Base-by-base conservation (phyloP, 805 yeast genomes). In the Candida endomychidarum region DNA sequence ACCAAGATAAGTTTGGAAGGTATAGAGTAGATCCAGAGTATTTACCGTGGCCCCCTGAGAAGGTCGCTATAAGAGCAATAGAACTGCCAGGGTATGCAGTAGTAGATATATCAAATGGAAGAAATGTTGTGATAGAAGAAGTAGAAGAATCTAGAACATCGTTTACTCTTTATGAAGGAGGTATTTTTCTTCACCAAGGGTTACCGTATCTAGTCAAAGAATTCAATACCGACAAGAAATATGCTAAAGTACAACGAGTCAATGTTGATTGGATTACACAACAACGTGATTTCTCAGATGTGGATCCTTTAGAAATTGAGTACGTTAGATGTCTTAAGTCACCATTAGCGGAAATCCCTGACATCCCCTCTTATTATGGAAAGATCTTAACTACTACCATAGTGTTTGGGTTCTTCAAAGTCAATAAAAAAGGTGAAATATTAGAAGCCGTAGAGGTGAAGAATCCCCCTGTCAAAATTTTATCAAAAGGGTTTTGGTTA, bases 151-250 rank as follows among this genome's bases (percentile, higher is more conserved):
- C 87, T 27, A 72, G 99, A 52, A 86, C 95, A 0, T 82, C 89
- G 40, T 93, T 93, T 60, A 88, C 98, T 0, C 56, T 91, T 2
- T 93, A 93, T 59, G 82, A 77, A 54, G 99, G 99, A 2, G 99
- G 93, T 0, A 89, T 93, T 2, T 89, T 86, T 49, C 76, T 91
- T 30, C 97, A 93, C 57, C 98, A 93, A 61, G 99, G 99, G 5
- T 74, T 78, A 46, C 87, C 97, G 0, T 91, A 89, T 53, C 59
- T 93, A 28, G 93, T 93, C 0, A 75, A 83, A 35, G 96, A 89
- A 51, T 83, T 93, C 53, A 84, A 89, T 48, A 69, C 85, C 0
- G 87, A 86, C 27, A 83, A 78, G n/a, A 75, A 72, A 41, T 86
- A 65, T 60, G 98, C 98, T 0, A 83, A 81, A 43, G 96, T 91